A percentile compares a stretch with the other conserved stretches of the same genome.
These are phyloP conservation scores for Backusella liffmaniae DNA, from an alignment of 192 early-diverging fungal genomes.

Conservation along the genomic window DNA sequence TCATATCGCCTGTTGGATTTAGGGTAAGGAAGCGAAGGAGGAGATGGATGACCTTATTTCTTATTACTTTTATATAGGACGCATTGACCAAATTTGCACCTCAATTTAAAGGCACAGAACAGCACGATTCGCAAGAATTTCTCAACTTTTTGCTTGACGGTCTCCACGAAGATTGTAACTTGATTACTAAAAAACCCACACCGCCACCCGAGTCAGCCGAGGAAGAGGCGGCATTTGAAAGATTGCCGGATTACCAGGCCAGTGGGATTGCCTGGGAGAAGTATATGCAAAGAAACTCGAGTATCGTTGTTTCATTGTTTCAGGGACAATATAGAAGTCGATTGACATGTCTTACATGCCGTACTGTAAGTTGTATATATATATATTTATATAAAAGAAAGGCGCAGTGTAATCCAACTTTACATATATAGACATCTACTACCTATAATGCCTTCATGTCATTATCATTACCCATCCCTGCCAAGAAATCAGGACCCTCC, in stretches of 20 bases:
- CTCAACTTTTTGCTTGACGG: conserved; percentile 85
- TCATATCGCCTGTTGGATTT: conserved; percentile 79
- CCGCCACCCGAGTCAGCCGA: conserved; percentile 36
- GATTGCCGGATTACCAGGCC: conserved; percentile 59
- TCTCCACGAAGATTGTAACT: conserved; percentile 91
- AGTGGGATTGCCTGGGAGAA: conserved; percentile 68
- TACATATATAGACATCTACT: conserved; percentile 49
- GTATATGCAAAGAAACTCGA: conserved; percentile 74
- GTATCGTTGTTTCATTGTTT: conserved; percentile 87
- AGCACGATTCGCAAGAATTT: conserved; percentile 98
- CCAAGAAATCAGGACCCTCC: conserved; percentile 39
- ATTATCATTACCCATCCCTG: conserved; percentile 86
- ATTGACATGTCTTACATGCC: conserved; percentile 71
- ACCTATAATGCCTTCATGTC: conserved; percentile 94
- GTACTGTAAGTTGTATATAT: conserved; percentile 11
- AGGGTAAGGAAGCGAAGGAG: conserved; percentile 36
- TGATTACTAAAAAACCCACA: conserved; percentile 44
- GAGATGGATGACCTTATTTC: too few species aligned
- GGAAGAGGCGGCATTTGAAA: conserved; percentile 63
- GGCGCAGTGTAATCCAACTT: background rate
- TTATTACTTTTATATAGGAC: conserved; percentile 23
- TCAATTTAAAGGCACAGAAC: conserved; percentile 86
- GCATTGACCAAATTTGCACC: conserved; percentile 72
- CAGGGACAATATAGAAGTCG: conserved; percentile 78
- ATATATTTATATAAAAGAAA: too few species aligned